Evolutionary conservation across 805 yeast genomes (phyloP).

Genomic region (Tetrapisispora taiwanensis): DNA sequence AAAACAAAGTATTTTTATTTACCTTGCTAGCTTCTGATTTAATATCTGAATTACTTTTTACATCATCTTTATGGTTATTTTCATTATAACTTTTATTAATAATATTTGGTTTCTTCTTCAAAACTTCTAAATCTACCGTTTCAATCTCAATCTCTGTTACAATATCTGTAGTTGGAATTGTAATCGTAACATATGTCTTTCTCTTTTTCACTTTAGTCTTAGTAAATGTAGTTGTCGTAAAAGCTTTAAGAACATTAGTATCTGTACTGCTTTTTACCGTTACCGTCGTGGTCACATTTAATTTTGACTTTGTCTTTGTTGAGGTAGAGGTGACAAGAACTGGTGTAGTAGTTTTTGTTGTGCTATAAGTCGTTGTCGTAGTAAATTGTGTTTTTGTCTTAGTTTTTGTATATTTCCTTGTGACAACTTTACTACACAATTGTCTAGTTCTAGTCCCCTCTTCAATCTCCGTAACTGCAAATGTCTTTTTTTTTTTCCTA

Average conservation of each 20-base stretch:
- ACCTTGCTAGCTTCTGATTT: not conserved
- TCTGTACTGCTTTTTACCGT: slow-evolving; percentile 2
- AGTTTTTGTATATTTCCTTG: slow-evolving; percentile 7
- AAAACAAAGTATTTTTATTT: not conserved
- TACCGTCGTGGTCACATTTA: slow-evolving; percentile 13
- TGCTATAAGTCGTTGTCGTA: slow-evolving; percentile 14
- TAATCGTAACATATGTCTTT: not conserved
- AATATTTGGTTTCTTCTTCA: no score
- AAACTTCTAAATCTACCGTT: not conserved
- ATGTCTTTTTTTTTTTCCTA: slow-evolving; percentile 9
- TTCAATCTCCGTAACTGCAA: slow-evolving; percentile 17
- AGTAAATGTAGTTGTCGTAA: slow-evolving; percentile 7
- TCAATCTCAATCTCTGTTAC: not conserved
- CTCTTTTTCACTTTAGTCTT: not conserved
- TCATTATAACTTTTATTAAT: not conserved
- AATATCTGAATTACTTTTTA: no score
- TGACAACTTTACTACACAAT: slow-evolving; percentile 12
- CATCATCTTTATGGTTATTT: no score
- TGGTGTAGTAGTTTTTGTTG: slow-evolving; percentile 13
- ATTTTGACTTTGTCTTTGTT: slow-evolving; percentile 19
- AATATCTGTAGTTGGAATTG: slow-evolving; percentile 3
- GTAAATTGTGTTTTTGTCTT: slow-evolving; percentile 20
- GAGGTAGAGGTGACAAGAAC: slow-evolving; percentile 6
- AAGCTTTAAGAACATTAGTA: slow-evolving; percentile 10
- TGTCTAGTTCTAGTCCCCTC: slow-evolving; percentile 12